Percentiles rank a stretch among this genome's conserved stretches.
Evolutionary conservation across 2,329 filamentous ascomycete genomes (phyloP).

Genomic region (Pseudogymnoascus sp.): DNA sequence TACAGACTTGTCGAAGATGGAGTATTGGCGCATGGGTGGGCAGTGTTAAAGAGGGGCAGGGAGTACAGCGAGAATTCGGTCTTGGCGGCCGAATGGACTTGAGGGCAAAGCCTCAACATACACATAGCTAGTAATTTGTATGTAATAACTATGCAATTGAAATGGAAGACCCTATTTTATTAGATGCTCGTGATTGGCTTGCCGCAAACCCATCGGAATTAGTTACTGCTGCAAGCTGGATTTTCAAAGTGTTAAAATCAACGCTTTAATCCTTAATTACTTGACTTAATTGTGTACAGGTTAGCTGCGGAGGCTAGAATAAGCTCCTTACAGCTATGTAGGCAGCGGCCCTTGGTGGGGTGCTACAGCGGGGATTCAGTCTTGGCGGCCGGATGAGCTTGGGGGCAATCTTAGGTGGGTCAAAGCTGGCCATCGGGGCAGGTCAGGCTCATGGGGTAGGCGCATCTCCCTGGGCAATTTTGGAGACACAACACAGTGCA

Average conservation of each 20-base stretch:
- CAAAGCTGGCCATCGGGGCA: slow-evolving; percentile 14
- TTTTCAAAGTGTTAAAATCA: not conserved
- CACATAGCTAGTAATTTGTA: too few species aligned
- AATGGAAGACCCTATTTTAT: too few species aligned
- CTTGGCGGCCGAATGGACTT: too few species aligned
- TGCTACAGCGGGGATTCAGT: slow-evolving; percentile 14
- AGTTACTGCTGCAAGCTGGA: not conserved
- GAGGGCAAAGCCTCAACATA: too few species aligned
- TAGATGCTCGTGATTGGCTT: not conserved
- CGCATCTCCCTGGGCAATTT: slow-evolving; percentile 16
- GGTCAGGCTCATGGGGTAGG: slow-evolving; percentile 15
- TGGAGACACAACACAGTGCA: slow-evolving; percentile 11
- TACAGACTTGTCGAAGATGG: slow-evolving; percentile 16
- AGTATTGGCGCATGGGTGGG: slow-evolving; percentile 21
- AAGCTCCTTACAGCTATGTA: too few species aligned
- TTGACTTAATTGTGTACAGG: too few species aligned
- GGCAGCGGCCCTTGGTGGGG: slow-evolving; percentile 3
- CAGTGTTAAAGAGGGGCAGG: slow-evolving; percentile 13
- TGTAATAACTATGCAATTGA: too few species aligned
- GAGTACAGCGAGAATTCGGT: not conserved
- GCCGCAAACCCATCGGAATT: not conserved
- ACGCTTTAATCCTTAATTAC: too few species aligned
- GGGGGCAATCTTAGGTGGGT: slow-evolving; percentile 14
- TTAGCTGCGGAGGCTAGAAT: too few species aligned
- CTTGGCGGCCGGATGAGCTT: slow-evolving; percentile 13